Evolutionary conservation across 306 rosid species (phyloP).

Genomic region (Fragaria iinumae): DNA sequence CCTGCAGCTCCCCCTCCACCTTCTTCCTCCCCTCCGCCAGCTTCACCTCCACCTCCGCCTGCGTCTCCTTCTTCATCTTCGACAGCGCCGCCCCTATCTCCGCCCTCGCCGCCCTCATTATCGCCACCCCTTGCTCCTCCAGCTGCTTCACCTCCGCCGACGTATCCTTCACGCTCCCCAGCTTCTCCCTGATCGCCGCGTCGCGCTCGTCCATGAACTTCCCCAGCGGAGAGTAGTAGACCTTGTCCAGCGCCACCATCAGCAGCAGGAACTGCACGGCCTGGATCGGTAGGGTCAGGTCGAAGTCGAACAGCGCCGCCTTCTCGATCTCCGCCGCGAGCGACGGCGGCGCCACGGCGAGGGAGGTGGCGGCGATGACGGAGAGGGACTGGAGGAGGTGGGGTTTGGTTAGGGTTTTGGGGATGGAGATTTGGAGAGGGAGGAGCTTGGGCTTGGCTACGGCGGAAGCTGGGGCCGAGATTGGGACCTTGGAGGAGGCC

Average conservation of each 20-base stretch:
- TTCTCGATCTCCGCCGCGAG: conserved; percentile 65
- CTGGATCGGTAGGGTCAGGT: conserved; percentile 81
- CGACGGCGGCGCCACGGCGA: conserved; percentile 60
- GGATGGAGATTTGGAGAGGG: conserved; percentile 51
- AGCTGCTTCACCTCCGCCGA: conserved; percentile 74
- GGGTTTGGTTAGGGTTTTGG: conserved; percentile 41
- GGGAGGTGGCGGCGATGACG: conserved; percentile 47
- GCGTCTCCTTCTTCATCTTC: conserved; percentile 93
- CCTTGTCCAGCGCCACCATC: conserved; percentile 79
- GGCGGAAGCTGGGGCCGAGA: conserved; percentile 33
- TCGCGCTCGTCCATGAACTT: conserved; percentile 89
- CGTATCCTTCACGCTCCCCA: conserved; percentile 75
- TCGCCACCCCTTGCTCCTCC: conserved; percentile 71
- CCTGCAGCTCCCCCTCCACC: conserved; percentile 79
- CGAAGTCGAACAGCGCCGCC: conserved; percentile 90
- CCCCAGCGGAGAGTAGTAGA: conserved; percentile 78
- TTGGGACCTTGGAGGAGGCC: conserved; percentile 64
- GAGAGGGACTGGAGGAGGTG: conserved; percentile 34
- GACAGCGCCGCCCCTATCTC: conserved; percentile 86
- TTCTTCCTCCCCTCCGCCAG: conserved; percentile 75
- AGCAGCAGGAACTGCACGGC: conserved; percentile 67
- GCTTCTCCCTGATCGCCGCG: conserved; percentile 71
- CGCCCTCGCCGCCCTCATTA: conserved; percentile 76
- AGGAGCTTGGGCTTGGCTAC: conserved; percentile 45
- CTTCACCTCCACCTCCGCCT: conserved; percentile 76